These are phyloP conservation scores for Trichoderma cornu-damae DNA, from an alignment of 2,329 filamentous ascomycete genomes.

Conservation along the genomic window DNA sequence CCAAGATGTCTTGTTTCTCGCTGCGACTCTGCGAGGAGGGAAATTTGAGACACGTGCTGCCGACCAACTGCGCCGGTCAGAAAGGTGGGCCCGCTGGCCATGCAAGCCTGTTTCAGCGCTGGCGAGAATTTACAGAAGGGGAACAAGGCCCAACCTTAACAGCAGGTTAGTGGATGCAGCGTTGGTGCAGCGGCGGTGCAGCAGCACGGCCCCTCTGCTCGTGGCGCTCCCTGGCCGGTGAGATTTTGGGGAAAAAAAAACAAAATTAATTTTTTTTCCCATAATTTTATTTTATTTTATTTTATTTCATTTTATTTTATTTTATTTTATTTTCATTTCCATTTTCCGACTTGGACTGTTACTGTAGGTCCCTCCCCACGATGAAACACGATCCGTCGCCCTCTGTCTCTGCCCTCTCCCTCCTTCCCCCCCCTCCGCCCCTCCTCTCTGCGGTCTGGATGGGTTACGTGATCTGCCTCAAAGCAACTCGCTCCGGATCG, in stretches of 20 bases:
- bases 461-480: background rate
- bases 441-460: background rate
- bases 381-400: background rate
- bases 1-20: background rate
- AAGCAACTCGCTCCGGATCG: background rate
- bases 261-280: background rate
- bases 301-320: no score
- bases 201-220: slow-evolving; percentile 14
- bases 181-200: background rate
- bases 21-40: no score
- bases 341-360: background rate
- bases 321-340: background rate
- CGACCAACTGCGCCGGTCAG: slow-evolving; percentile 5
- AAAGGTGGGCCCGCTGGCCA: background rate
- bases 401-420: background rate
- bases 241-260: no score
- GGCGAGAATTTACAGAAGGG: background rate
- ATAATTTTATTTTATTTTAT: background rate
- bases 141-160: slow-evolving; percentile 1
- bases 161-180: slow-evolving; percentile 8
- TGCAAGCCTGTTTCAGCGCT: slow-evolving; percentile 4
- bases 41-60: slow-evolving; percentile 15
- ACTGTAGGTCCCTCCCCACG: background rate
- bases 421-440: background rate
- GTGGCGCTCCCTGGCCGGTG: slow-evolving; percentile 9